Evolutionary conservation across 495 filamentous ascomycete genomes (phyloP).

Genomic region (Aspergillus biplanus): DNA sequence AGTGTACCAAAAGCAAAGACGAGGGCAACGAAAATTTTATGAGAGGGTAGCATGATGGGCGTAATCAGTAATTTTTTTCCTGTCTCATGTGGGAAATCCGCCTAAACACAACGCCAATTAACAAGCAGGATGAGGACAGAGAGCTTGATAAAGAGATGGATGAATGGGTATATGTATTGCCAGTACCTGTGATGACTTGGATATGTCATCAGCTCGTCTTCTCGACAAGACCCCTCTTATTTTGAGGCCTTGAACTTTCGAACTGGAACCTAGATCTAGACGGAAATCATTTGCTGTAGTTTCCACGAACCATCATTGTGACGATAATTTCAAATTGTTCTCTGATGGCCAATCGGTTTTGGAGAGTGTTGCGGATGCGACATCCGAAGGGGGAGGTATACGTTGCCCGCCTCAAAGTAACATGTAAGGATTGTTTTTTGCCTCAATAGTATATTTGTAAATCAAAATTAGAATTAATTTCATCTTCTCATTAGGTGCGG

Average conservation of each 20-base stretch:
- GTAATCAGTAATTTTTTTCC: background rate
- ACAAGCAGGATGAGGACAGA: background rate
- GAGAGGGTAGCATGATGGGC: conserved; percentile 13
- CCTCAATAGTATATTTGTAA: background rate
- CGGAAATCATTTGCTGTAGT: conserved; percentile 11
- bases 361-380: background rate
- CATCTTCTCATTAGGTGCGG: too few species aligned
- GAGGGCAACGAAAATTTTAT: conserved; percentile 9
- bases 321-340: background rate
- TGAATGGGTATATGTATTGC: conserved; percentile 10
- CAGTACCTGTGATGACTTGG: background rate
- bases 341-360: background rate
- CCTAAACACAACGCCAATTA: background rate
- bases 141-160: background rate
- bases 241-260: background rate
- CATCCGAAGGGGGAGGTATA: background rate
- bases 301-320: conserved; percentile 9
- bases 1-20: conserved; percentile 10
- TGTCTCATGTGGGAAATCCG: background rate
- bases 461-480: too few species aligned
- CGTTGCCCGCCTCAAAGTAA: background rate
- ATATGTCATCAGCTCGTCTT: conserved; percentile 3
- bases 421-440: background rate
- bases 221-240: background rate
- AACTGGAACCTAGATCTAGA: background rate